Evolutionary conservation across 1,139 yeast genomes (phyloP), one percentile per base, ranked within the genome.

Genomic region (Arxiozyma heterogenica): DNA sequence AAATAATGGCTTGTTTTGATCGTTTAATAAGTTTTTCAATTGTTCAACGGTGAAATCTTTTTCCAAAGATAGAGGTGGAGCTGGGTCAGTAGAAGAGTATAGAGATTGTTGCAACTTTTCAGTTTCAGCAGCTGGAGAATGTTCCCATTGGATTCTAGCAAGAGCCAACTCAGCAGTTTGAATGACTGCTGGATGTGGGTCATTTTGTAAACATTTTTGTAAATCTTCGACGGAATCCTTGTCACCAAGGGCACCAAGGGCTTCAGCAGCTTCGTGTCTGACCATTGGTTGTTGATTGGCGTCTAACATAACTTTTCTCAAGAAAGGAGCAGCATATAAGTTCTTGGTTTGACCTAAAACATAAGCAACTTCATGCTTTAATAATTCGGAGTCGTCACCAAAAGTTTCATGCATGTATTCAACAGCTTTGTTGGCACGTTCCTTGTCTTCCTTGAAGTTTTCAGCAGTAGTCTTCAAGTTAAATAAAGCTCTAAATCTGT

Each of bases 191-290:
- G 87, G 77, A 51, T 84, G 74, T 15, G 95, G 95, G 66, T 93
- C 98, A 53, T 84, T 79, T 58, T 74, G 71, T 62, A 71, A 76
- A 71, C 84, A 89, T 51, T 82, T 75, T 59, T 80, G 73, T 61
- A 94, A 79, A 53, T 90, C 71, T 0, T 74, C 79, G 56, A 93
- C 71, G n/a, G 96, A 86, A 5, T 81, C 84, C 51, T 73, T 72
- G 70, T 90, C 95, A 50, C 96, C 96, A 54, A 94, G 76, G 43
- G 98, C 98, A 56, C 98, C 99, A 55, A 94, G 78, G 39, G 98
- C 98, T 73, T 94, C 99, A 15, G 98, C 98, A 22, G 98, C 98
- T 72, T 94, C 99, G 70, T 94, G 99, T 71, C 99, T 86, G 42
- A 94, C 99, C 98, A 94, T 94, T 56, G 87, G 77, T 68, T 86